phyloP scores from a whole-genome alignment of 371 early-diverging fungal genomes.

The Mucor sp. region DNA sequence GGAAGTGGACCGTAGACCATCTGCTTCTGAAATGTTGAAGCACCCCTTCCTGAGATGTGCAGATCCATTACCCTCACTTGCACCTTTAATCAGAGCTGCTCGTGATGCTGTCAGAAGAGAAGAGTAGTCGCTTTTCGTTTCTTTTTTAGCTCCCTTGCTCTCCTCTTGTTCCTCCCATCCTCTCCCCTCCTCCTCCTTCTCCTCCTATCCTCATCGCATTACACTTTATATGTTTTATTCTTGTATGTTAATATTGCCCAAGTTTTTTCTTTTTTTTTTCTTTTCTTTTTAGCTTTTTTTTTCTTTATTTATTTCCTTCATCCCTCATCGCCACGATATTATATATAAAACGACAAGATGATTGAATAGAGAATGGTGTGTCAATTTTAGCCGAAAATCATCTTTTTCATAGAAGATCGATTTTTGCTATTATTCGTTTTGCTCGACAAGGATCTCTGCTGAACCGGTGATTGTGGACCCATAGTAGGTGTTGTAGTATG shows the following conservation, averaged over 20 bases:
- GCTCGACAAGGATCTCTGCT: neutral
- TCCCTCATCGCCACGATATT: neutral
- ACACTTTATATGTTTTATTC: neutral
- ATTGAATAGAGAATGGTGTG: neutral
- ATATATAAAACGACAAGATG: neutral
- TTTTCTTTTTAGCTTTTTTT: neutral
- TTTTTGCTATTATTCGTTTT: neutral
- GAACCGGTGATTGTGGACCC: neutral
- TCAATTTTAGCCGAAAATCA: neutral
- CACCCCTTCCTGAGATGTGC: conserved; percentile 92
- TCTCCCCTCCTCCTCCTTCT: neutral
- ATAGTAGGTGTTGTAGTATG: neutral
- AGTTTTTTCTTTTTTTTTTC: neutral
- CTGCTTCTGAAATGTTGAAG: conserved; percentile 76
- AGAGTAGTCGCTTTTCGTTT: neutral
- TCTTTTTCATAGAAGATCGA: conserved; percentile 11
- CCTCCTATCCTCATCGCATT: neutral
- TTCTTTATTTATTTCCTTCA: neutral
- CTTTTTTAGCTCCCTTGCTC: neutral
- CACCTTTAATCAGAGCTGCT: conserved; percentile 89
- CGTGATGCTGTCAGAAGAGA: conserved; percentile 32
- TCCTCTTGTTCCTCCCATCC: neutral
- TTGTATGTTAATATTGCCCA: neutral
- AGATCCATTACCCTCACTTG: conserved; percentile 83
- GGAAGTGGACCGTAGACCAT: conserved; percentile 83